Base-by-base conservation (phyloP, 257 asterid species). In the Solanum verrucosum region DNA sequence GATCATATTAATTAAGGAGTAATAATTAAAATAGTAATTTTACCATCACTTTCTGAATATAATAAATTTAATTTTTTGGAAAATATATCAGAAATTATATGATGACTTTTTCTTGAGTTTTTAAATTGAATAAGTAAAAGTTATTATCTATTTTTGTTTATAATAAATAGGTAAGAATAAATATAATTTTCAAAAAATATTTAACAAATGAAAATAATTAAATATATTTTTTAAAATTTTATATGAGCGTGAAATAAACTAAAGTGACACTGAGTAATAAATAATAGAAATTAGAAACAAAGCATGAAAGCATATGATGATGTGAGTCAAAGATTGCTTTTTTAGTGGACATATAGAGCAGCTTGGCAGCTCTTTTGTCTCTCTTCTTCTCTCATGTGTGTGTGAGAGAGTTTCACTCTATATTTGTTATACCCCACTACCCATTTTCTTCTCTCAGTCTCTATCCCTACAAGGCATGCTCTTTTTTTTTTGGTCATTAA, bases 381-480 rank as follows among this genome's bases (percentile, higher is more conserved):
- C 87, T 77, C 29, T 52, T 68, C 35, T 78, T 60, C 90, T 75
- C 52, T 91, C 91, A 86, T 91, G 93, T 91, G 84, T 11, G 59
- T 13, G 84, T 4, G 65, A 78, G 84, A 78, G 35, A 87, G 89
- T 87, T 91, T 85, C 88, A 29, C 71, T 63, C 71, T 34, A 83
- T 60, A 25, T 87, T 79, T 71, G 83, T 15, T 86, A 56, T 56
- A 67, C 84, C 89, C 83, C 79, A 42, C 83, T 21, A 31, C 63
- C 34, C 31, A 74, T 74, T 40, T 42, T 34, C 63, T 63, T 44
- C 87, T 23, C 84, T 23, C 74, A 91, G 56, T 86, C 49, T 9
- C 31, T 40, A 83, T 65, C 75, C 52, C 75, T 37, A 71, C 75
- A 35, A 91, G 91, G 93, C 93, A 91, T 92, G 94, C 95, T 73